A percentile compares a stretch with the other conserved stretches of the same genome.
Conservation (phyloP, 768 basidiomycete genomes). For the Trametes gibbosa region DNA sequence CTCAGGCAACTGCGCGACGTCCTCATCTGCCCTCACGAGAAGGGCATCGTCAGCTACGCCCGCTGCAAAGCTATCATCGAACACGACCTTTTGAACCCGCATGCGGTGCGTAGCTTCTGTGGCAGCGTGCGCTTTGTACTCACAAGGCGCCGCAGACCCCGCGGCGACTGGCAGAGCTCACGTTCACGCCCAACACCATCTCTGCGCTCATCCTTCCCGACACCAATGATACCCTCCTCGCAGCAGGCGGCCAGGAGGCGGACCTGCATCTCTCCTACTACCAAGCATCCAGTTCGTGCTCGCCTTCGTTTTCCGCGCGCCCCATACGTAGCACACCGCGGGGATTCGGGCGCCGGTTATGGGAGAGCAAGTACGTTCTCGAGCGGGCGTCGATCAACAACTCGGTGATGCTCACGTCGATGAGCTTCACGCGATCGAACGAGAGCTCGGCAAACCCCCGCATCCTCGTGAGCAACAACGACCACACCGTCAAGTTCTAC, state of each 20-base stretch:
- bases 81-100: conserved; percentile 50
- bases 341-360: conserved; percentile 31
- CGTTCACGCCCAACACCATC: conserved; percentile 64
- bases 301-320: conserved; percentile 1
- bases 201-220: conserved; percentile 52
- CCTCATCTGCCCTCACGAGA: conserved; percentile 66
- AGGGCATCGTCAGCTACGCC: conserved; percentile 64
- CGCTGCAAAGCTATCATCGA: conserved; percentile 53
- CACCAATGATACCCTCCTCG: conserved; percentile 58
- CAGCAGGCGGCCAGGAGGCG: conserved; percentile 71
- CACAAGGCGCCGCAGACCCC: conserved; percentile 27
- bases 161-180: conserved; percentile 49
- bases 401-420: conserved; percentile 64
- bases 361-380: conserved; percentile 56
- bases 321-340: conserved; percentile 13
- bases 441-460: conserved; percentile 72
- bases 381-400: conserved; percentile 74
- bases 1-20: conserved; percentile 76
- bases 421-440: conserved; percentile 57
- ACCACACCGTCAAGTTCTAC: conserved; percentile 77
- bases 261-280: conserved; percentile 67
- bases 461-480: conserved; percentile 84
- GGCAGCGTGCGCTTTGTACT: conserved; percentile 1
- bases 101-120: conserved; percentile 39
- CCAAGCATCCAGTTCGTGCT: conserved; percentile 15